Evolutionary conservation across 2,329 filamentous ascomycete species (phyloP), one percentile per base, ranked within the genome.

Genomic region (Cladosporium oxysporum): DNA sequence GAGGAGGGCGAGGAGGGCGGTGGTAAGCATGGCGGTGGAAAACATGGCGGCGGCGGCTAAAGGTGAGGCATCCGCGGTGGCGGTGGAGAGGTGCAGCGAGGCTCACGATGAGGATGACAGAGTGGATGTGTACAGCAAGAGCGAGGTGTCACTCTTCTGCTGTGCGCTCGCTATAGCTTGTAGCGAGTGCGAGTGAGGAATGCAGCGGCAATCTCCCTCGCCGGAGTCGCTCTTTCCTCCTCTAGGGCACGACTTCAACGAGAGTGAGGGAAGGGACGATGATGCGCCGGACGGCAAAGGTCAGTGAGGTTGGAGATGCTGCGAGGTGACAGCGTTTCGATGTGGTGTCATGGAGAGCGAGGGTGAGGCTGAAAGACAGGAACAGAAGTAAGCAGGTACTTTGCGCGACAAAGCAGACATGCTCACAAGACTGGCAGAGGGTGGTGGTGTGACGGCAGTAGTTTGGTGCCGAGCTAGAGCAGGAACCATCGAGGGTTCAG

Each of bases 1-100:
- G 68, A 69, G 65, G 66, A 69, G 57, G 60, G 49, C 21, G 67
- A 66, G 31, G 65, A 67, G 44, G 47, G 59, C 12, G 41, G 65
- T 41, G 62, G 63, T 37, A 33, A 57, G 26, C 18, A 63, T 28
- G 28, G 60, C 49, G 41, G 21, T 52, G 26, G 31, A 23, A 23
- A 52, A 26, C 63, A 65, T 60, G 41, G 47, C 37, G 62, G 47
- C 37, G 62, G 61, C 49, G 61, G 59, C 21, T 52, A 33, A 14
- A 10, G 37, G 23, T 10, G n/a, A 23, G 18, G 31, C 61, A 63
- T 63, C 49, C 50, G 61, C 61, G 49, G 61, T 44, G 49, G 31
- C 10, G n/a, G 60, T 16, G 28, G 14, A 52, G 41, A 47, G 41
- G 41, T 47, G 6, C n/a, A 47, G 41, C 8, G 37, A 44, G 37